Evolutionary conservation across 2,329 filamentous ascomycete species (phyloP).

Genomic region (Venturia aucupariae): DNA sequence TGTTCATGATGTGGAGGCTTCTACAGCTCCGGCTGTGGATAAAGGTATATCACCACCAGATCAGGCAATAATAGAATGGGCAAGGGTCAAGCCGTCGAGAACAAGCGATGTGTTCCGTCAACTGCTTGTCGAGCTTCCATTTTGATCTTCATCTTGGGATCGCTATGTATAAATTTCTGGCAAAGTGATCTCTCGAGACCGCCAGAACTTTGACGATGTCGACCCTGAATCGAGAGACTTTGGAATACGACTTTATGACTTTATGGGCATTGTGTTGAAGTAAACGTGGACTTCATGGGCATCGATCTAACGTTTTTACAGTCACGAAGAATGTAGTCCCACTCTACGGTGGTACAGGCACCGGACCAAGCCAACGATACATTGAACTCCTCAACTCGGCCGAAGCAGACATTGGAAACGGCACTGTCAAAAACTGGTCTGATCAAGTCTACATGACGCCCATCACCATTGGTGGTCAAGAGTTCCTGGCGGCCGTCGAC

Average conservation of each 20-base stretch:
- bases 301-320: neutral
- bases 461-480: conserved; percentile 11
- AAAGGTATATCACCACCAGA: neutral
- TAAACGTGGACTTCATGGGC: too few relatives aligned
- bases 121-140: too few relatives aligned
- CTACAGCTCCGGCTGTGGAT: neutral
- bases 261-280: too few relatives aligned
- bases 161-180: too few relatives aligned
- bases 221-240: too few relatives aligned
- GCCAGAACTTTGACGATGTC: too few relatives aligned
- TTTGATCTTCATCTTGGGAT: too few relatives aligned
- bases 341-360: neutral
- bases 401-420: neutral
- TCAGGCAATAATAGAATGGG: neutral
- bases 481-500: conserved; percentile 14
- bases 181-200: too few relatives aligned
- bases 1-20: neutral
- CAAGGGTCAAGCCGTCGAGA: too few relatives aligned
- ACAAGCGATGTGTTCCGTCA: too few relatives aligned
- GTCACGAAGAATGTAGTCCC: neutral
- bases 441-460: conserved; percentile 13
- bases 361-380: neutral
- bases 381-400: conserved; percentile 3
- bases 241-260: neutral
- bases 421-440: conserved; percentile 4